Conservation (phyloP, 768 basidiomycete species). For the Mrakia blollopis region DNA sequence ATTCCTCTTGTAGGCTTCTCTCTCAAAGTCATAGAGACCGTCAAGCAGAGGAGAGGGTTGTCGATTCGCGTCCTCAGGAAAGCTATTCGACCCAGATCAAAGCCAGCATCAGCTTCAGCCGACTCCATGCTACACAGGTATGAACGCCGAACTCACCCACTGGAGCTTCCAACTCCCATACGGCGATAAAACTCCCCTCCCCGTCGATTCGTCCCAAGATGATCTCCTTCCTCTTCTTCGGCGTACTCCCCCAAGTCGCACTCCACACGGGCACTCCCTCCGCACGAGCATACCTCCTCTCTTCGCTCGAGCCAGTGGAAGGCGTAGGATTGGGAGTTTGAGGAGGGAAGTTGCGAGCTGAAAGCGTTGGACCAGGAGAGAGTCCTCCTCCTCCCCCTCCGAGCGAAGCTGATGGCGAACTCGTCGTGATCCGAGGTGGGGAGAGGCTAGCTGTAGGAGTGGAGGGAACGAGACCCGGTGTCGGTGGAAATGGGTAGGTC, state of each 20-base stretch:
- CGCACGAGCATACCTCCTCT: conserved; percentile 68
- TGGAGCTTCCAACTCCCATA: conserved; percentile 70
- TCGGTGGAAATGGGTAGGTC: conserved; percentile 19
- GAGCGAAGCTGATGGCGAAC: background rate
- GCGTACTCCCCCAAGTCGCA: conserved; percentile 56
- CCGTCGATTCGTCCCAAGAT: conserved; percentile 61
- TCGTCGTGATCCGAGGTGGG: conserved; percentile 1
- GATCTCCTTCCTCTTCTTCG: conserved; percentile 53
- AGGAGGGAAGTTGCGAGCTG: conserved; percentile 60
- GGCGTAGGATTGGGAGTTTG: conserved; percentile 81
- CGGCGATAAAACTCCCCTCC: conserved; percentile 63
- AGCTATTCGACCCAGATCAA: conserved; percentile 49
- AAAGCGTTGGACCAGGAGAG: background rate
- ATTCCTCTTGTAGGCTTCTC: conserved; percentile 62
- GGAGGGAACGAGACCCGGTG: background rate
- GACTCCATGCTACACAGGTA: too few species aligned
- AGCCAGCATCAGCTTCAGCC: background rate
- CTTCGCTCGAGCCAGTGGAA: conserved; percentile 57
- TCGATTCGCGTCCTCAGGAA: conserved; percentile 64
- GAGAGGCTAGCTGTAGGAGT: conserved; percentile 1
- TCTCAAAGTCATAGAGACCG: conserved; percentile 78
- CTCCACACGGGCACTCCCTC: conserved; percentile 71
- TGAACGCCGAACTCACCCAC: conserved; percentile 72
- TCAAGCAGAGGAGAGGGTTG: conserved; percentile 77
- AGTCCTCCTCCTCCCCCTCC: conserved; percentile 4